Evolutionary conservation across 805 yeast species (phyloP), one percentile per base, ranked within the genome.

Genomic region (Priceomyces fermenticarens): DNA sequence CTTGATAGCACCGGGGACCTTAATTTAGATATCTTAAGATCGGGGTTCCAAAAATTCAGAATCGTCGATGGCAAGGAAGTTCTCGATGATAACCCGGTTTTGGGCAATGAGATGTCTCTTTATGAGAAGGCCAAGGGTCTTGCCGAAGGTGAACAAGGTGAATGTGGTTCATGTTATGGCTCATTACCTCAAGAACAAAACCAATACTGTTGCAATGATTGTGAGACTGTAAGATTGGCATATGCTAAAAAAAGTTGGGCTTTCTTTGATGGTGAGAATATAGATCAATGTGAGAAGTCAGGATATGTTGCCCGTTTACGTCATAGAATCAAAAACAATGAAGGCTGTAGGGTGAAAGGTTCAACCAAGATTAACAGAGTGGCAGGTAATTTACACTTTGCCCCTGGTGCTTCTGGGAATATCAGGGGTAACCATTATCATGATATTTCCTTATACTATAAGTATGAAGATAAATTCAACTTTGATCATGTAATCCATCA

Each of bases 91-190:
- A 48, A 55, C 36, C 36, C 52, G 17, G 44, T 53, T 33, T 47
- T 61, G 44, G 43, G 51, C 28, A 55, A 55, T 35, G 57, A 54
- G 15, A 35, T 49, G 14, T 53, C 66, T 3, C 49, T 66, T 30
- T 53, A 46, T 8, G 64, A 57, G 15, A 40, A 55, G 43, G 68
- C 71, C 37, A 55, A 54, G 32, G 70, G 70, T 3, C 52, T 63
- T 40, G 42, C 48, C 2, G 60, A 58, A 32, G 62, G 58, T 6
- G 60, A 57, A 20, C 41, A 47, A 12, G 58, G 72, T 28, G 78
- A 80, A 55, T 89, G 97, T 72, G 98, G 97, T 4, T 74, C 95
- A 0, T 91, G 99, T 67, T 90, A 88, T 58, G 97, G 97, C 1
- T 84, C 96, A 2, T 60, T 70, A 36, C 79, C 81, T 48, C 91